Evolutionary conservation across 257 asterid species (phyloP), one percentile per base, ranked within the genome.

Genomic region (Solanum rostratum): DNA sequence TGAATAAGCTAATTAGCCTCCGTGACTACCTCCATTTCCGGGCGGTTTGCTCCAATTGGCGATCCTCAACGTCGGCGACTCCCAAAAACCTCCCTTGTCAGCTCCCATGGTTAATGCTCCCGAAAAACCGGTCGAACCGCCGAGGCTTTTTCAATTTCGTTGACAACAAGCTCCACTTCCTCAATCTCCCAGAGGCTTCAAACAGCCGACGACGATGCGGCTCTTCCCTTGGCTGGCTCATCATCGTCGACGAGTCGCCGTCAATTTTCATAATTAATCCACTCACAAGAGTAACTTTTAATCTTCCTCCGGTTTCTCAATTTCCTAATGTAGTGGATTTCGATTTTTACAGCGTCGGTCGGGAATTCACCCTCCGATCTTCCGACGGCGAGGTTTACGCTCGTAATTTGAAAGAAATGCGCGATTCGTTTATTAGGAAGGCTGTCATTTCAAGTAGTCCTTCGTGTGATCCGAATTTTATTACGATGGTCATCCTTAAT

Each of bases 81-180:
- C 91, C 87, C 27, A 90, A 82, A 79, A 89, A 91, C 86, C 91
- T 93, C 84, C 98, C 95, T 1, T 88, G 89, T 81, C 98, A 95
- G 54, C 88, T 93, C 86, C 99, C 99, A 5, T 95, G 98, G 99
- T 92, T 95, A 16, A 93, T 95, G 97, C 97, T 95, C 46, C 95
- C 98, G 18, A 84, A 86, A 11, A 83, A 85, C 91, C 86, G 85
- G 79, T 79, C 90, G 53, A 69, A 39, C 84, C 92, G 91, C 18
- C 93, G 93, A n/a, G 84, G 86, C 49, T 95, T 95, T 85, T 78
- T 85, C 88, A 89, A 88, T n/a, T 91, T 92, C 22, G 71, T 89
- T 52, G 88, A 90, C 27, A 79, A 82, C 73, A 89, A 79, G 59
- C 79, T 85, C 89, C 87, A 86, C 88, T 81, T 85, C 88, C 91